Percentiles rank a stretch among this genome's conserved stretches.
Conservation (phyloP, 441 rosid species). For the Croton setiger region DNA sequence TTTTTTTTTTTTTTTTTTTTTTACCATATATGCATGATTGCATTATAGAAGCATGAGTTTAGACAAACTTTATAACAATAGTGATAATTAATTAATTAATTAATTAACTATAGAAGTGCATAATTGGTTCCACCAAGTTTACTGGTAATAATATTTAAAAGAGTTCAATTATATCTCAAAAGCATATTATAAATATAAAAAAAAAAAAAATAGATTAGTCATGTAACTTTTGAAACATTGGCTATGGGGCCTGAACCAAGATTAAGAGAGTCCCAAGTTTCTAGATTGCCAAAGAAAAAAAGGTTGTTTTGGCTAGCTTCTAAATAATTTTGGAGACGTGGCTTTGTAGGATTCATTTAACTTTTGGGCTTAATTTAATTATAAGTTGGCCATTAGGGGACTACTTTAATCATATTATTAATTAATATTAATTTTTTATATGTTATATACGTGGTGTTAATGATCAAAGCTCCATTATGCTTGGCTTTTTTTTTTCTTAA, state of each 20-base stretch:
- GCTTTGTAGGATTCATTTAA: constrained; percentile 27
- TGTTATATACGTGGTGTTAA: constrained; percentile 21
- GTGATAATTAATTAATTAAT: neutral
- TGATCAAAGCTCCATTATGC: constrained; percentile 24
- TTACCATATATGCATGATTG: constrained; percentile 27
- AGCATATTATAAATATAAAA: neutral
- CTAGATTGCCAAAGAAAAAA: constrained; percentile 38
- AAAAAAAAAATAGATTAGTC: constrained; percentile 23
- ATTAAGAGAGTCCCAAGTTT: constrained; percentile 29
- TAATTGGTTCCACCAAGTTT: constrained; percentile 68
- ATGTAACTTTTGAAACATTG: constrained; percentile 45
- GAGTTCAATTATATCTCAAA: neutral
- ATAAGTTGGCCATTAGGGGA: constrained; percentile 42
- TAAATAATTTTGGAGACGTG: constrained; percentile 37
- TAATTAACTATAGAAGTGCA: constrained; percentile 32
- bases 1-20: too few species aligned
- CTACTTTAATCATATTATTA: constrained; percentile 2
- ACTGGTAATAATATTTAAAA: constrained; percentile 25
- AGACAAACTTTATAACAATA: constrained; percentile 4
- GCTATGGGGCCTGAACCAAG: constrained; percentile 58
- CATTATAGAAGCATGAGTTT: constrained; percentile 33
- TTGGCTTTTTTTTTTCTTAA: neutral
- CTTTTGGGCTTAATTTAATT: constrained; percentile 11
- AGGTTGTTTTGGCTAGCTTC: neutral
- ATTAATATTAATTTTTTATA: too few species aligned